Conservation (phyloP, 2,329 filamentous ascomycete species). For the Alternaria gansuensis region DNA sequence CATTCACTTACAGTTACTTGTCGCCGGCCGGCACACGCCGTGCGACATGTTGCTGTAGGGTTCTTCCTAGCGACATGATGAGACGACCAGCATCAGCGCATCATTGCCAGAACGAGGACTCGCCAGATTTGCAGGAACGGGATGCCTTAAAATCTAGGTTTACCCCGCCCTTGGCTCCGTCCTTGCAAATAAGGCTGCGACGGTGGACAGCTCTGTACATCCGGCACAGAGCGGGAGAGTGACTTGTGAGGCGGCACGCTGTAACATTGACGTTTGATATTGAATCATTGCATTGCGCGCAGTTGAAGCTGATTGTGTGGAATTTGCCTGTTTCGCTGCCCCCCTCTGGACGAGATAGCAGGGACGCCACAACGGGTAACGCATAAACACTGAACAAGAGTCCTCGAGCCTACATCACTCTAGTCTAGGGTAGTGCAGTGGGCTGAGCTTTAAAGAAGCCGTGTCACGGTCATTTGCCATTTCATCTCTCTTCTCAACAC, state of each 20-base stretch:
- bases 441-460: not conserved
- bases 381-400: not conserved
- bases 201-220: not conserved
- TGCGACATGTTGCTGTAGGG: not conserved
- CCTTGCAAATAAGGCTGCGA: conserved; percentile 1
- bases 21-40: not conserved
- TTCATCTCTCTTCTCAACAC: not conserved
- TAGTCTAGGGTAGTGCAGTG: no score
- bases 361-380: not conserved
- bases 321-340: not conserved
- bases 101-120: not conserved
- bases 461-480: not conserved
- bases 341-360: not conserved
- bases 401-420: not conserved
- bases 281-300: not conserved
- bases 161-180: not conserved
- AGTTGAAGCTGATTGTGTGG: not conserved
- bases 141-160: not conserved
- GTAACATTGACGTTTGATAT: not conserved
- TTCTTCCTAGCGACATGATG: not conserved
- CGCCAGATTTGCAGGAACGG: not conserved
- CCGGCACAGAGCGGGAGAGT: not conserved
- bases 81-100: conserved; percentile 1
- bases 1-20: not conserved
- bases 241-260: not conserved